Evolutionary conservation across 345 rosid species (phyloP).

Genomic region (Citrus hindsii): DNA sequence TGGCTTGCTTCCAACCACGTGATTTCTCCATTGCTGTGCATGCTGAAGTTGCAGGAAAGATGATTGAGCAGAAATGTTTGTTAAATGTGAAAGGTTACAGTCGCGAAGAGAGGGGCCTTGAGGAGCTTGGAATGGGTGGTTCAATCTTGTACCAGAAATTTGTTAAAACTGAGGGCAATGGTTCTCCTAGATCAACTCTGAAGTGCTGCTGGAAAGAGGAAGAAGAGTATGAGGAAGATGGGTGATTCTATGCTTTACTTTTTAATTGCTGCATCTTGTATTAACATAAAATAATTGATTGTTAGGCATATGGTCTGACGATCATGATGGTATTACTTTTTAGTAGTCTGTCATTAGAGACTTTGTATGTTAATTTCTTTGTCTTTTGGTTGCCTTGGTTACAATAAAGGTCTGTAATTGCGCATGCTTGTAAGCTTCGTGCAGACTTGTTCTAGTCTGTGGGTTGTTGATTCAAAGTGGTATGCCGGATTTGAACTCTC

Average conservation of each 20-base stretch:
- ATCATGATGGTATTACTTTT: neutral
- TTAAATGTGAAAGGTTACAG: conserved; percentile 48
- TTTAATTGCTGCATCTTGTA: neutral
- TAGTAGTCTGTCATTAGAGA: neutral
- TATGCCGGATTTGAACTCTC: neutral
- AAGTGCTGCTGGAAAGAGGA: conserved; percentile 59
- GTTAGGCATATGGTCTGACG: neutral
- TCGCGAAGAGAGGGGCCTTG: conserved; percentile 42
- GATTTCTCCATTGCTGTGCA: conserved; percentile 65
- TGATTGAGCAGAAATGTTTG: conserved; percentile 19
- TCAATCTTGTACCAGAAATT: conserved; percentile 55
- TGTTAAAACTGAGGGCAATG: conserved; percentile 18
- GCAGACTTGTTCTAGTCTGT: neutral
- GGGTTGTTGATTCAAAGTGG: neutral
- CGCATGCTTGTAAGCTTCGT: neutral
- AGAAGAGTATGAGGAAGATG: conserved; percentile 35
- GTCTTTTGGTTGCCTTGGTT: too few species aligned
- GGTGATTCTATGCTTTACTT: neutral
- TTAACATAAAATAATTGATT: conserved; percentile 5
- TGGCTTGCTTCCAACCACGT: conserved; percentile 57
- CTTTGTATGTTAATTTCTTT: neutral
- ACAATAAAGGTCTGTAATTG: too few species aligned
- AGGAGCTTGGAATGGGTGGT: conserved; percentile 54
- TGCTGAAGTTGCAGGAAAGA: conserved; percentile 23
- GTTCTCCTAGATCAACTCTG: conserved; percentile 55